These are phyloP conservation scores for Ogataea methylovora DNA, from an alignment of 805 yeast species.

Conservation along the genomic window DNA sequence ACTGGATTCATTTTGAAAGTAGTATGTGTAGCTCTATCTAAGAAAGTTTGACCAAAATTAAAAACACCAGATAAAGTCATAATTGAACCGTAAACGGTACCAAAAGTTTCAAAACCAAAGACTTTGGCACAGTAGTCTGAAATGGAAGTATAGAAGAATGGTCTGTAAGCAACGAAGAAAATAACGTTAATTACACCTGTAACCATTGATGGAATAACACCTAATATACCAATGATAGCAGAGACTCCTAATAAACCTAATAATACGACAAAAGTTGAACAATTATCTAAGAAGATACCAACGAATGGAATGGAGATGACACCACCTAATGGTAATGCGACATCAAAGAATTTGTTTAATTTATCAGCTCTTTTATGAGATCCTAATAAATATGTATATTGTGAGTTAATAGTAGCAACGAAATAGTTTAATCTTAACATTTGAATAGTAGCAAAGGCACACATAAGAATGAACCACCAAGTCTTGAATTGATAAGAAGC, in stretches of 20 bases:
- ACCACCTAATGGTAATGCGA: conserved; percentile 52
- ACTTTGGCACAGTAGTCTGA: conserved; percentile 56
- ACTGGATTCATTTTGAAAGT: conserved; percentile 47
- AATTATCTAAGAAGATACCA: conserved; percentile 42
- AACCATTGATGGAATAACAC: conserved; percentile 33
- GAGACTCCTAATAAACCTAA: conserved; percentile 32
- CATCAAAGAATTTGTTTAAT: conserved; percentile 41
- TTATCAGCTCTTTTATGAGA: conserved; percentile 29
- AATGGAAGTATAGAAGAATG: conserved; percentile 50
- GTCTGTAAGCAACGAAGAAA: conserved; percentile 46
- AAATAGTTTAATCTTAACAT: conserved; percentile 52
- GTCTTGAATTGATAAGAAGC: conserved; percentile 41
- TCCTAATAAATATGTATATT: conserved; percentile 38
- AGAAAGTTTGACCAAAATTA: conserved; percentile 38
- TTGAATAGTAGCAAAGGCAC: conserved; percentile 44
- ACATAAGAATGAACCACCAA: conserved; percentile 44
- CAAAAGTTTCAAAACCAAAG: conserved; percentile 55
- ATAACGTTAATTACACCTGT: conserved; percentile 38
- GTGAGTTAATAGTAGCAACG: conserved; percentile 52
- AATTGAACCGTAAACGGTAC: conserved; percentile 51
- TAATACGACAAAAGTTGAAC: conserved; percentile 39
- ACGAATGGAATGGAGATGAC: conserved; percentile 46
- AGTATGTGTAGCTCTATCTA: conserved; percentile 44
- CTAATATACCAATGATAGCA: conserved; percentile 38
- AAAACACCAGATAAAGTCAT: conserved; percentile 45